Conservation (phyloP, 2,329 filamentous ascomycete species). For the Gaeumannomyces tritici region DNA sequence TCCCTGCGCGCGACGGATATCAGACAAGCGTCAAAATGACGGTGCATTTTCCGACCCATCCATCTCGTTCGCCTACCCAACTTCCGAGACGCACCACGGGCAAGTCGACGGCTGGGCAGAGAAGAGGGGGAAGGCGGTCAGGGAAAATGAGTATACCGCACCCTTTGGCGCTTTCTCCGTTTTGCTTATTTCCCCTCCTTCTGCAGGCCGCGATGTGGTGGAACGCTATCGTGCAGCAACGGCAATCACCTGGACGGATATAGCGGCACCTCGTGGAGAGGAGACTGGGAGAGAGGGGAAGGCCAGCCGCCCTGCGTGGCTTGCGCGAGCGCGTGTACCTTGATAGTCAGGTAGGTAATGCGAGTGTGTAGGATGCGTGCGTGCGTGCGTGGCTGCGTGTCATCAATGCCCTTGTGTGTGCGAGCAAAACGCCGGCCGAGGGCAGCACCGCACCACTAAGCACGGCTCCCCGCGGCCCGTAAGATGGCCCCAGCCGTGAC, state of each 20-base stretch:
- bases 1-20: too few relatives aligned
- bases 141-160: neutral
- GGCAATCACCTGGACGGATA: neutral
- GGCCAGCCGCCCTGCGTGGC: too few relatives aligned
- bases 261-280: neutral
- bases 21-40: neutral
- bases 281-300: too few relatives aligned
- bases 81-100: neutral
- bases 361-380: too few relatives aligned
- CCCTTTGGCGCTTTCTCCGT: neutral
- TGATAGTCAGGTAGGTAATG: too few relatives aligned
- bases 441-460: too few relatives aligned
- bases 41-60: neutral
- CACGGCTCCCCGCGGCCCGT: neutral
- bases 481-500: neutral
- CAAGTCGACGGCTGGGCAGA: too few relatives aligned
- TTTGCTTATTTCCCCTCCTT: neutral
- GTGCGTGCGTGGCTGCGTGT: too few relatives aligned
- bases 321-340: too few relatives aligned
- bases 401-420: too few relatives aligned
- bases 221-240: neutral
- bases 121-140: neutral
- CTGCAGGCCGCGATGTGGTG: neutral
- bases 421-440: too few relatives aligned
- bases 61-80: neutral